Base-by-base conservation (phyloP, 2,329 filamentous ascomycete genomes). In the Exophiala sideris region DNA sequence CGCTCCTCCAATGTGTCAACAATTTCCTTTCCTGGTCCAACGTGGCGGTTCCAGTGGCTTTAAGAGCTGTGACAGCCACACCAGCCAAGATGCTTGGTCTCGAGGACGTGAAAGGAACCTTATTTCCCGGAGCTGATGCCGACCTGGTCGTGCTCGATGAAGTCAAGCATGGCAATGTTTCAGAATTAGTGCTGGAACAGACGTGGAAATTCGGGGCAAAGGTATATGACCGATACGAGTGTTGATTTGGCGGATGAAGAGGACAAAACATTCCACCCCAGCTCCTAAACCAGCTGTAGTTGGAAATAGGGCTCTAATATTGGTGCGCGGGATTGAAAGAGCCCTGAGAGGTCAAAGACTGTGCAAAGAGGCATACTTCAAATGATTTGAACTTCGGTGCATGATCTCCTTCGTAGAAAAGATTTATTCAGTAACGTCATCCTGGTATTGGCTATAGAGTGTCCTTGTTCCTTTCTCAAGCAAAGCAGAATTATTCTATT, bases 1-100 rank as follows among this genome's bases (percentile, higher is more conserved):
- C 86, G 3, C 76, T 94, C 12, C 79, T 91, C 32, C 86, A 91
- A 63, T 92, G 89, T 64, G 83, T 91, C 49, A 86, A 84, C 65
- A 92, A 94, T 70, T 91, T 92, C 68, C 75, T 89, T 62, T 80
- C 79, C 53, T 92, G 86, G 85, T 84, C 85, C 1, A 86, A 85
- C 12, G 79, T 82, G 3, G 78, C 77, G 35, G 78, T 91, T 32
- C 81, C 87, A 0, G 79, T 85, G 65, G 87, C 85, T 1, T 71
- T 94, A 38, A 81, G 79, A 58, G 80, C 87, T 5, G 89, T 91
- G 29, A 92, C 89, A 0, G 75, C 79, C 24, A 91, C 88, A 1
- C 89, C 89, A 1, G 88, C 89, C 1, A 79, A 77, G 40, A 89
- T 92, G 86, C 73, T 94, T 12, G 86, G 86, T 0, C 8, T 18